Percentiles rank a stretch among this genome's conserved stretches.
phyloP scores from a whole-genome alignment of 257 asterid species.

The Solanum commersonii region DNA sequence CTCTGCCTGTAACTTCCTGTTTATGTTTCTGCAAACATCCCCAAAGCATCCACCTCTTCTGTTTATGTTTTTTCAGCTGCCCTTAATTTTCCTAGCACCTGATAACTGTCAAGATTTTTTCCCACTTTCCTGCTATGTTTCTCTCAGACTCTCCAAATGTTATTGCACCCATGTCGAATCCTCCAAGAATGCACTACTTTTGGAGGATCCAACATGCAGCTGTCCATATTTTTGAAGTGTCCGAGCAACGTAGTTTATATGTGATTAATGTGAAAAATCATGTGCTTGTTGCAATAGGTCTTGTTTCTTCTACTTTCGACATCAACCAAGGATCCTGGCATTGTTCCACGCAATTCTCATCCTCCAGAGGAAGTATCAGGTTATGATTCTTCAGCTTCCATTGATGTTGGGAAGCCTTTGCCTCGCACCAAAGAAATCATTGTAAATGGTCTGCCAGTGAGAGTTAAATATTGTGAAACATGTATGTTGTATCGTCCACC shows the following conservation, averaged over 20 bases:
- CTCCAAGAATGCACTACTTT: not conserved
- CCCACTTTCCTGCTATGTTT: not conserved
- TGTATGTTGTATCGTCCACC: slow-evolving; percentile 91
- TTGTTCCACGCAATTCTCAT: slow-evolving; percentile 52
- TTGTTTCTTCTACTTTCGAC: slow-evolving; percentile 48
- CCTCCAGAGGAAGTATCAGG: slow-evolving; percentile 39
- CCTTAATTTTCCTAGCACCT: not conserved
- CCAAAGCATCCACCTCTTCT: not conserved
- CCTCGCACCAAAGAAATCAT: slow-evolving; percentile 47
- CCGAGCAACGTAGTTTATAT: not conserved
- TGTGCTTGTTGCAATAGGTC: not conserved
- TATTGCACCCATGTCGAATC: not conserved
- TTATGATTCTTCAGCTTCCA: slow-evolving; percentile 22
- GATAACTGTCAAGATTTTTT: not conserved
- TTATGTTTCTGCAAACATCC: not conserved
- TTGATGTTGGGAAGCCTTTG: slow-evolving; percentile 17
- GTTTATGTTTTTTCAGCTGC: not conserved
- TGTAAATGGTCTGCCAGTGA: slow-evolving; percentile 52
- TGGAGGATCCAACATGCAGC: not conserved
- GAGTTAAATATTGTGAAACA: slow-evolving; percentile 69
- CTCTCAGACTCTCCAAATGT: not conserved
- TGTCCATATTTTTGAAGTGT: not conserved
- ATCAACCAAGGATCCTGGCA: slow-evolving; percentile 73
- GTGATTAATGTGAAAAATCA: not conserved
- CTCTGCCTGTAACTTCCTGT: not conserved